phyloP scores from a whole-genome alignment of 2,329 filamentous ascomycete species.

The Xylariaceae sp. region DNA sequence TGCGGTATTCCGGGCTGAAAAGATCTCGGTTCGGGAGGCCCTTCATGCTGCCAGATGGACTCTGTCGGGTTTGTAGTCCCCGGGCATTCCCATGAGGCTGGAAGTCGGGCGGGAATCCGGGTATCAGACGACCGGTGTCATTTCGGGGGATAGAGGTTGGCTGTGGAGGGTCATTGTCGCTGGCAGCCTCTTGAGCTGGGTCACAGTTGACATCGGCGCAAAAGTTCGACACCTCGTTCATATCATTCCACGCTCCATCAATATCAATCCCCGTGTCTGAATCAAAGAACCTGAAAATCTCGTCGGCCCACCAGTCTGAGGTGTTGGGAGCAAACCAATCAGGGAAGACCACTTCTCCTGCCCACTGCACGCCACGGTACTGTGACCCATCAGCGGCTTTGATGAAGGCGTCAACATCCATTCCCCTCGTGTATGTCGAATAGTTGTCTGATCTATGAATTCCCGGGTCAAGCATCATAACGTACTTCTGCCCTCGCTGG shows the following conservation, averaged over 20 bases:
- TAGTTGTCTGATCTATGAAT: slow-evolving; percentile 33
- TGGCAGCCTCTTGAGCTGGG: slow-evolving; percentile 12
- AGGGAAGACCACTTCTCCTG: slow-evolving; percentile 55
- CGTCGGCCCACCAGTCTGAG: slow-evolving; percentile 54
- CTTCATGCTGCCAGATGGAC: slow-evolving; percentile 33
- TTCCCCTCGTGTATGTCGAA: slow-evolving; percentile 25
- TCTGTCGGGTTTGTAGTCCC: neutral
- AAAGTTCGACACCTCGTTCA: slow-evolving; percentile 49
- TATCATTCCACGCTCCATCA: slow-evolving; percentile 62
- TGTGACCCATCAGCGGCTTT: slow-evolving; percentile 39
- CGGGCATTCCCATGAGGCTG: slow-evolving; percentile 39
- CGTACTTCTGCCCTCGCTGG: slow-evolving; percentile 52
- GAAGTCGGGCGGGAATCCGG: slow-evolving; percentile 55
- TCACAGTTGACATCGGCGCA: slow-evolving; percentile 20
- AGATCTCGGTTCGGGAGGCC: slow-evolving; percentile 54
- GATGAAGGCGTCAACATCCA: slow-evolving; percentile 37
- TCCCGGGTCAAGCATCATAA: slow-evolving; percentile 62
- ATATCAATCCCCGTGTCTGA: slow-evolving; percentile 55
- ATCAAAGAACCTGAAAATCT: slow-evolving; percentile 53
- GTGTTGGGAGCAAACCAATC: slow-evolving; percentile 59
- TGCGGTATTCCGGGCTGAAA: slow-evolving; percentile 53
- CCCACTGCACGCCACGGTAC: slow-evolving; percentile 56
- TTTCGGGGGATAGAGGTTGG: slow-evolving; percentile 47
- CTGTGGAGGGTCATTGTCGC: slow-evolving; percentile 36
- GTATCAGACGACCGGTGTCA: slow-evolving; percentile 36